phyloP scores from a whole-genome alignment of 345 rosid species.

The Citrus sinensis region DNA sequence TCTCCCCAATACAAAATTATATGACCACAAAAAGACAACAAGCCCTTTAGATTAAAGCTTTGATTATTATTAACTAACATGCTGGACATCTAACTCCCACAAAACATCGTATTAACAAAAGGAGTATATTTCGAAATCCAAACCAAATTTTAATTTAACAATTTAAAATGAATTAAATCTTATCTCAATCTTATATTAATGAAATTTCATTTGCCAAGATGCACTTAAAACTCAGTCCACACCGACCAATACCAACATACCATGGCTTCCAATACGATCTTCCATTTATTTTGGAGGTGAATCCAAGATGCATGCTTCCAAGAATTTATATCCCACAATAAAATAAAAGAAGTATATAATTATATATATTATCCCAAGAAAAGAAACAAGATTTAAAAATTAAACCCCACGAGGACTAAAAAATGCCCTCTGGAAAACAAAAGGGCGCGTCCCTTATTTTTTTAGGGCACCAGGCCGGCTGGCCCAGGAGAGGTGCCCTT shows the following conservation, averaged over 20 bases:
- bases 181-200: not conserved
- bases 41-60: not conserved
- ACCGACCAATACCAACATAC: not conserved
- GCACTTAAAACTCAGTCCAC: not conserved
- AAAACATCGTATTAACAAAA: not conserved
- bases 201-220: not conserved
- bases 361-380: too few species aligned
- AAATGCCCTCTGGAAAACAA: not conserved
- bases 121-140: slow-evolving; percentile 19
- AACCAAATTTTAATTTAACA: not conserved
- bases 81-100: not conserved
- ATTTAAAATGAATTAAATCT: not conserved
- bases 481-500: not conserved
- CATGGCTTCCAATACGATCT: not conserved
- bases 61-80: not conserved
- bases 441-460: not conserved
- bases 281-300: not conserved
- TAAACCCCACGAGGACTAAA: not conserved
- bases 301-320: slow-evolving; percentile 11
- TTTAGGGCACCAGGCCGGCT: not conserved
- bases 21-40: not conserved
- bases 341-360: too few species aligned
- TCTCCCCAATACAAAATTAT: not conserved
- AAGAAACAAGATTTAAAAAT: too few species aligned
- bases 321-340: not conserved